Evolutionary conservation across 352 stramenopile genomes (phyloP).

Genomic region (Pythium utonaiense): DNA sequence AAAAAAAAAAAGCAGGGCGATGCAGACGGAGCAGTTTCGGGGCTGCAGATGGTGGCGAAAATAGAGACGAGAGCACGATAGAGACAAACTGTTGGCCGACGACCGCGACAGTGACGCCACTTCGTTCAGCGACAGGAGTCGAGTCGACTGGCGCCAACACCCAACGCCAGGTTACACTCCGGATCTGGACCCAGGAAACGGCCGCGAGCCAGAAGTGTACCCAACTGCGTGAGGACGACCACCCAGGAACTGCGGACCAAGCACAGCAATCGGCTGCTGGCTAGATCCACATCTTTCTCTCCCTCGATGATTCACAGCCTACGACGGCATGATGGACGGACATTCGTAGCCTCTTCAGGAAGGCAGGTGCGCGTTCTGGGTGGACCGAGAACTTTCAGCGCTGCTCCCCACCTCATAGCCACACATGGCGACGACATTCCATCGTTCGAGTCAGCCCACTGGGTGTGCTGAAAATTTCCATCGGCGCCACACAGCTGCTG

Average conservation of each 20-base stretch:
- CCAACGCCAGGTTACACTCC: not conserved
- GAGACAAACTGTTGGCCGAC: not conserved
- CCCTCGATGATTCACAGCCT: not conserved
- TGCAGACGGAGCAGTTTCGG: not conserved
- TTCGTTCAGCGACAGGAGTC: too few relatives aligned
- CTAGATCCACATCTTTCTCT: not conserved
- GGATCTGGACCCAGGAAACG: conserved; percentile 2
- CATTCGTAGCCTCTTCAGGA: not conserved
- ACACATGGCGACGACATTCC: not conserved
- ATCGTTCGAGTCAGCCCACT: conserved; percentile 1
- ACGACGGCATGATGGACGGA: not conserved
- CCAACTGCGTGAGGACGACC: not conserved
- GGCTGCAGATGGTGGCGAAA: not conserved
- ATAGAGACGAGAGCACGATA: not conserved
- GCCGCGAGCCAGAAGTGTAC: conserved; percentile 3
- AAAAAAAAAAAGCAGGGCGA: not conserved
- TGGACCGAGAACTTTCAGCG: not conserved
- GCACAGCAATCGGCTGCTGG: not conserved
- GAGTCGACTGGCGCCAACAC: not conserved
- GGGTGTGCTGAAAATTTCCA: conserved; percentile 1
- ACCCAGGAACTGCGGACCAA: not conserved
- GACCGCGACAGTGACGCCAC: not conserved
- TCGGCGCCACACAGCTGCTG: not conserved
- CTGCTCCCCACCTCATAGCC: not conserved
- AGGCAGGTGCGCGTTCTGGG: not conserved